Evolutionary conservation across 1,284 basidiomycete species (phyloP).

Genomic region (Porogramme epimiltina): DNA sequence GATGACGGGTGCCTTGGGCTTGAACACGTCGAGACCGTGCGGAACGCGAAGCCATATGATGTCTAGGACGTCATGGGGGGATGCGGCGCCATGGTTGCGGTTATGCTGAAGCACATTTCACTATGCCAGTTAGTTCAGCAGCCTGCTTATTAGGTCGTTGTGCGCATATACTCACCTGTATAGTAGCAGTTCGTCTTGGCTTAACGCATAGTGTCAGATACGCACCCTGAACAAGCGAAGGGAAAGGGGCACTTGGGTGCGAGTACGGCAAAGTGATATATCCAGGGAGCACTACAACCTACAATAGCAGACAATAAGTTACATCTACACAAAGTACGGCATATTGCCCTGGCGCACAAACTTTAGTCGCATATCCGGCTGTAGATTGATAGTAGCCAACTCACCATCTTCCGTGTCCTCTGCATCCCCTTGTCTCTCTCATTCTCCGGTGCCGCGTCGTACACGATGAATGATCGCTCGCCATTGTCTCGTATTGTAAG

Average conservation of each 20-base stretch:
- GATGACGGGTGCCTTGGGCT: conserved; percentile 24
- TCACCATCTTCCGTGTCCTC: conserved; percentile 61
- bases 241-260: too few relatives aligned
- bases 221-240: too few relatives aligned
- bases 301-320: conserved; percentile 19
- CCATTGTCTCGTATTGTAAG: conserved; percentile 71
- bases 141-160: not conserved
- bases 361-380: not conserved
- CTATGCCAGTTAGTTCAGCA: too few relatives aligned
- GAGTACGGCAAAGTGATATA: not conserved
- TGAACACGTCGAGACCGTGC: conserved; percentile 30
- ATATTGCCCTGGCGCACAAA: conserved; percentile 46
- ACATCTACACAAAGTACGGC: conserved; percentile 60
- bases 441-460: conserved; percentile 85
- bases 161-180: conserved; percentile 3
- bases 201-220: too few relatives aligned
- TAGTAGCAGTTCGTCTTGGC: too few relatives aligned
- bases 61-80: conserved; percentile 1
- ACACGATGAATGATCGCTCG: conserved; percentile 73
- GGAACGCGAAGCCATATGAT: conserved; percentile 31
- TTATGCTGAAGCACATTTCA: too few relatives aligned
- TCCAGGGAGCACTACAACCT: not conserved
- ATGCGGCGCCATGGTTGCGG: too few relatives aligned
- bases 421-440: conserved; percentile 73
- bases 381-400: conserved; percentile 29